Evolutionary conservation across 139 green algal genomes (phyloP).

Genomic region (Zygnema cylindricum): DNA sequence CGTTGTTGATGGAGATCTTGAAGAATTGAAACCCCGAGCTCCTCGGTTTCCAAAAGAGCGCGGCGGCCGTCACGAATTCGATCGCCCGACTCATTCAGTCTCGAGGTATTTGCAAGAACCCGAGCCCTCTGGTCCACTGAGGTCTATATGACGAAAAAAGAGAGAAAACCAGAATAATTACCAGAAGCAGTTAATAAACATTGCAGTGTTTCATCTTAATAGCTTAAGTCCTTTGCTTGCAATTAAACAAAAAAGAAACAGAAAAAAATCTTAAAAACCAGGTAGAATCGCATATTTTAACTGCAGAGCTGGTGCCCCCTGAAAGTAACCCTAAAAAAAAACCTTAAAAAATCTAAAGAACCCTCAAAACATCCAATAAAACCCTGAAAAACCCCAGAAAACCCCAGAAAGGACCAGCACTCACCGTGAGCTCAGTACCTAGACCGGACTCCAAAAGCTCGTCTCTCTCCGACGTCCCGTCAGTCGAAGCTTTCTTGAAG

Average conservation of each 20-base stretch:
- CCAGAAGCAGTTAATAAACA: not conserved
- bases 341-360: too few relatives aligned
- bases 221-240: too few relatives aligned
- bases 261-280: not conserved
- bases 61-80: slow-evolving; percentile 57
- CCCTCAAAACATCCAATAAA: too few relatives aligned
- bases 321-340: too few relatives aligned
- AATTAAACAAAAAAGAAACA: not conserved
- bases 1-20: slow-evolving; percentile 89
- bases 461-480: slow-evolving; percentile 60
- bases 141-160: not conserved
- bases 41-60: slow-evolving; percentile 75
- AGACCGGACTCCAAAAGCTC: slow-evolving; percentile 87
- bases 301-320: not conserved
- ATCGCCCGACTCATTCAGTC: slow-evolving; percentile 51
- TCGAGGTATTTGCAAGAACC: slow-evolving; percentile 56
- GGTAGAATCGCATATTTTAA: not conserved
- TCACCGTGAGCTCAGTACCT: slow-evolving; percentile 67
- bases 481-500: slow-evolving; percentile 65
- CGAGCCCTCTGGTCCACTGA: slow-evolving; percentile 17
- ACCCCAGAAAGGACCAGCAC: too few relatives aligned
- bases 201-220: too few relatives aligned
- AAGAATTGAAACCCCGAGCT: slow-evolving; percentile 91
- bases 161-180: not conserved
- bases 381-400: too few relatives aligned